These are phyloP conservation scores for Acacia acuminata DNA, from an alignment of 306 rosid species.

Conservation along the genomic window DNA sequence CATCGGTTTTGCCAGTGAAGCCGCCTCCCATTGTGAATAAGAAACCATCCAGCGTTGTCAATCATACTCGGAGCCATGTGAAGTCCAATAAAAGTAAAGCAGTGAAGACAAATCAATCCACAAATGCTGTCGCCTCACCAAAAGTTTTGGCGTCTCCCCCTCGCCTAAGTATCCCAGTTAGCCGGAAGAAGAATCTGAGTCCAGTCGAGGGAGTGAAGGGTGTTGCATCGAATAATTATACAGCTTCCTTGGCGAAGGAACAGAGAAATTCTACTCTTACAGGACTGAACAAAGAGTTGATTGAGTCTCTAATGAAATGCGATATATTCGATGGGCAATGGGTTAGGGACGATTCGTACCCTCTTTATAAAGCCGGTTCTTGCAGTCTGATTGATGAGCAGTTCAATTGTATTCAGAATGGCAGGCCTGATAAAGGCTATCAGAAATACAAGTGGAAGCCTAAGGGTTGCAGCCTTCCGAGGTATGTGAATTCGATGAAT, in stretches of 20 bases:
- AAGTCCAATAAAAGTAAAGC: slow-evolving; percentile 23
- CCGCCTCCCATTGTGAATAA: slow-evolving; percentile 26
- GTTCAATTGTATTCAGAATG: slow-evolving; percentile 75
- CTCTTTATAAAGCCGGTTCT: slow-evolving; percentile 79
- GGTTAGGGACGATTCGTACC: slow-evolving; percentile 76
- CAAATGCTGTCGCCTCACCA: neutral
- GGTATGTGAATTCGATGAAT: slow-evolving; percentile 42
- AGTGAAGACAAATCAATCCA: slow-evolving; percentile 43
- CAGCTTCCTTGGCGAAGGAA: slow-evolving; percentile 49
- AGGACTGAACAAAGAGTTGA: slow-evolving; percentile 33
- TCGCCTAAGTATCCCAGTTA: slow-evolving; percentile 13
- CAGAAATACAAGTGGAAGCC: slow-evolving; percentile 91
- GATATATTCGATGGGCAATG: slow-evolving; percentile 82
- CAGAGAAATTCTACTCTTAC: slow-evolving; percentile 36
- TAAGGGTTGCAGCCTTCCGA: slow-evolving; percentile 75
- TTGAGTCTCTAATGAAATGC: slow-evolving; percentile 71
- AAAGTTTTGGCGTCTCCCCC: slow-evolving; percentile 18
- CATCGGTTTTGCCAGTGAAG: slow-evolving; percentile 10
- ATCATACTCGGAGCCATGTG: slow-evolving; percentile 24
- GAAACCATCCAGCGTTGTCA: slow-evolving; percentile 24
- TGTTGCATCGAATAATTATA: slow-evolving; percentile 34
- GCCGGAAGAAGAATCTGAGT: slow-evolving; percentile 30
- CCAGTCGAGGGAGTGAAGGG: slow-evolving; percentile 31
- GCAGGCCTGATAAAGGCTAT: slow-evolving; percentile 75
- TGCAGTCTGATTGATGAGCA: slow-evolving; percentile 82